phyloP scores from a whole-genome alignment of 257 asterid species.

The Scutellaria baicalensis region DNA sequence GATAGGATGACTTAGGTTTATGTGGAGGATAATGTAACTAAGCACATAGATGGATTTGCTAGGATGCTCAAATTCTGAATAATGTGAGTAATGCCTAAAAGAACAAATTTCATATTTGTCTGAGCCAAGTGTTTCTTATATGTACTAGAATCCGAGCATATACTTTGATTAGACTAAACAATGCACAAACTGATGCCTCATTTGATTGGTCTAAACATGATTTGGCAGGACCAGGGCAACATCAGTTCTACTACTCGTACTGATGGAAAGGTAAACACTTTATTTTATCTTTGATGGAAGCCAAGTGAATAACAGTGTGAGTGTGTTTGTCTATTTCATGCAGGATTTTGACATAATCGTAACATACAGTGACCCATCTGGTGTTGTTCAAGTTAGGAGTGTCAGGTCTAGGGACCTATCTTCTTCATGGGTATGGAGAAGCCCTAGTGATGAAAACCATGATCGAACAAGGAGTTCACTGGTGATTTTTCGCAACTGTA shows the following conservation, averaged over 20 bases:
- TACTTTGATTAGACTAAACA: slow-evolving; percentile 5
- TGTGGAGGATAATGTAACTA: slow-evolving; percentile 4
- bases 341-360: slow-evolving; percentile 81
- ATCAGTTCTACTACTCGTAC: slow-evolving; percentile 31
- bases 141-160: background rate
- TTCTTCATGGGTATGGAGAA: slow-evolving; percentile 87
- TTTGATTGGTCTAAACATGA: slow-evolving; percentile 18
- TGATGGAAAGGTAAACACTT: slow-evolving; percentile 52
- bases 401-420: slow-evolving; percentile 71
- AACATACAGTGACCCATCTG: slow-evolving; percentile 72
- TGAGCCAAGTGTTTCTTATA: background rate
- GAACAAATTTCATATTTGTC: background rate
- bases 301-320: slow-evolving; percentile 12
- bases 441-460: slow-evolving; percentile 40
- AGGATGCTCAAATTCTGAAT: slow-evolving; percentile 7
- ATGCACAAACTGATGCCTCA: slow-evolving; percentile 14
- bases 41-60: slow-evolving; percentile 9
- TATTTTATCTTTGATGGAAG: slow-evolving; percentile 8
- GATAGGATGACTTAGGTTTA: background rate
- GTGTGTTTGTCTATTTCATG: slow-evolving; percentile 23
- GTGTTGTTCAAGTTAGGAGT: slow-evolving; percentile 57
- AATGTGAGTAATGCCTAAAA: background rate
- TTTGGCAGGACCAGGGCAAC: slow-evolving; percentile 51
- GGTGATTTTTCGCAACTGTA: slow-evolving; percentile 33
- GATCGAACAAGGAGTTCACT: slow-evolving; percentile 33